Evolutionary conservation across 371 early-diverging fungal species (phyloP).

Genomic region (Capillidium rhysosporum): DNA sequence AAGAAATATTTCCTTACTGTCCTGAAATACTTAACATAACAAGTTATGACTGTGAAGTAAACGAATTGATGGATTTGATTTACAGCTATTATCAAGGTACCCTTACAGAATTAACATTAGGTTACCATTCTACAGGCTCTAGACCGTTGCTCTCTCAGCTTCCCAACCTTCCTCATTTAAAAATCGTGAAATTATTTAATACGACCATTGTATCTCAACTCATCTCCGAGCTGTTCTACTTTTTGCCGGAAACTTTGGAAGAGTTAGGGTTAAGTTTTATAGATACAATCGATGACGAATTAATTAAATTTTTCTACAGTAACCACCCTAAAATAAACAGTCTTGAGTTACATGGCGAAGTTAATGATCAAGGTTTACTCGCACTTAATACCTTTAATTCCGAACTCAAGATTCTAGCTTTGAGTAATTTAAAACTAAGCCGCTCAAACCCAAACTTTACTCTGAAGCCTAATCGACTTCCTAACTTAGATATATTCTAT

Average conservation of each 20-base stretch:
- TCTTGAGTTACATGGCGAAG: background rate
- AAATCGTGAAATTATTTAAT: background rate
- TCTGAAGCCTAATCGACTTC: background rate
- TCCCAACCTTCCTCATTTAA: background rate
- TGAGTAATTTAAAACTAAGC: constrained; percentile 19
- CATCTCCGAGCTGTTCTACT: background rate
- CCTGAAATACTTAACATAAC: too few species aligned
- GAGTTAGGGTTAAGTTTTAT: background rate
- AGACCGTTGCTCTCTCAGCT: background rate
- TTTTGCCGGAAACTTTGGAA: background rate
- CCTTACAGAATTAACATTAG: background rate
- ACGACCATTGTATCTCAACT: background rate
- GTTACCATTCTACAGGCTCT: background rate
- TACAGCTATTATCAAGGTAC: background rate
- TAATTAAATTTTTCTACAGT: background rate
- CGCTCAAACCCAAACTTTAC: background rate
- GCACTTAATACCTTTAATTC: background rate
- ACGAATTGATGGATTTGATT: background rate
- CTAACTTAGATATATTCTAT: background rate
- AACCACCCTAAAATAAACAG: background rate
- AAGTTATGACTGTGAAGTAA: background rate
- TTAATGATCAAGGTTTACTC: background rate
- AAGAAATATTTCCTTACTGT: too few species aligned
- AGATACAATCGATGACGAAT: background rate
- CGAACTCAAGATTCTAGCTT: constrained; percentile 10